These are phyloP conservation scores for Termitomyces heimii DNA, from an alignment of 768 basidiomycete genomes.

Conservation along the genomic window DNA sequence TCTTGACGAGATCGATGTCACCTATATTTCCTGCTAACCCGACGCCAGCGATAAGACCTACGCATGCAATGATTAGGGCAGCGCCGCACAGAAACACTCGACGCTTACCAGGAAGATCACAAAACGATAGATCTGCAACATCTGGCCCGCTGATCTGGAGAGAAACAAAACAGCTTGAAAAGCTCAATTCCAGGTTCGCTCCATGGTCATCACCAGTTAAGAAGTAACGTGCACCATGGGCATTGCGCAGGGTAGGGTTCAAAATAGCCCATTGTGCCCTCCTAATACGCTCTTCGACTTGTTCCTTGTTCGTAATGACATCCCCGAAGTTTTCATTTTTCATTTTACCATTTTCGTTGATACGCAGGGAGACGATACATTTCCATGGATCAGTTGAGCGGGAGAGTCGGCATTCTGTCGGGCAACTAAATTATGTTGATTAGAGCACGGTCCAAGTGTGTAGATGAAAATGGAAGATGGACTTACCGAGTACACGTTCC, in stretches of 20 bases:
- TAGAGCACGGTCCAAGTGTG: neutral
- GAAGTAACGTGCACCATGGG: constrained; percentile 21
- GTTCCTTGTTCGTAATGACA: constrained; percentile 39
- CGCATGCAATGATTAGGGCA: neutral
- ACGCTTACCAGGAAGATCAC: constrained; percentile 50
- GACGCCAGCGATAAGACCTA: constrained; percentile 57
- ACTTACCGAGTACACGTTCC: constrained; percentile 70
- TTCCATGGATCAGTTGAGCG: constrained; percentile 37
- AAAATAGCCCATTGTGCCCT: constrained; percentile 63
- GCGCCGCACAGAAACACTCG: neutral
- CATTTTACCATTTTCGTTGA: constrained; percentile 32
- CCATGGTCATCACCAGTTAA: constrained; percentile 30
- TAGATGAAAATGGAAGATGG: neutral
- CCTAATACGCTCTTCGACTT: constrained; percentile 63
- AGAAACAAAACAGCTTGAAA: constrained; percentile 53
- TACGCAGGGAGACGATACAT: constrained; percentile 44
- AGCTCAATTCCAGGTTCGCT: constrained; percentile 23
- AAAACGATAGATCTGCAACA: constrained; percentile 60
- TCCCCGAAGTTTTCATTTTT: constrained; percentile 38
- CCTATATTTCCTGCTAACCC: constrained; percentile 38
- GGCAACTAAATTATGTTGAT: constrained; percentile 33
- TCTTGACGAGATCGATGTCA: constrained; percentile 62
- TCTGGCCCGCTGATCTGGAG: constrained; percentile 53
- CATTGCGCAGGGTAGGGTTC: constrained; percentile 36
- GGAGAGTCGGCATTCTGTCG: constrained; percentile 51